Base-by-base conservation (phyloP, 148 eudicot genomes). In the Rhododendron griersonianum region DNA sequence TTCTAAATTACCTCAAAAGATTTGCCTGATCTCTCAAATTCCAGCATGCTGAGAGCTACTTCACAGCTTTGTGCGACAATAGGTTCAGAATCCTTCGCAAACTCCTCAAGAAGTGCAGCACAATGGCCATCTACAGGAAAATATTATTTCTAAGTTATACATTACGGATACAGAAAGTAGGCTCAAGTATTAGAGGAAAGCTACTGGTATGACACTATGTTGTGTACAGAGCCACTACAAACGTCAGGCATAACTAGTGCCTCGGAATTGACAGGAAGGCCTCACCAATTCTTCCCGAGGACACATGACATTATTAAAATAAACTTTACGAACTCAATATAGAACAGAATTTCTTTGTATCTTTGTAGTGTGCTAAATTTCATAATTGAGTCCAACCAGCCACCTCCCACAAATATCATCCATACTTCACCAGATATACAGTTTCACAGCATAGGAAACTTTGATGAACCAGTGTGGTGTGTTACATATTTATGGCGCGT, bases 1-100 rank as follows among this genome's bases (percentile, higher is more conserved):
- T 41, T 41, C 7, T 41, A 41, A 39, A n/a, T 85, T 91, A 94
- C 99, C 98, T 95, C 98, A 78, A 97, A 97, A 15, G 96, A 90
- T 92, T 95, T 92, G 87, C 99, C 99, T 8, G 95, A 90, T 89
- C 92, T 91, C 85, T 96, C 99, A 83, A 92, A 95, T 61, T 95
- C 96, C 21, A 97, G 96, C 99, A 97, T 97, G 94, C 99, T 94
- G 45, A 97, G 95, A 82, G 99, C 99, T 84, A 97, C 99, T 89
- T 97, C 98, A 87, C 99, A 97, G 86, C 99, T 97, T 90, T 97
- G 98, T n/a, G 98, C 91, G 87, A 95, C 99, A 67, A 97, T 90
- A 74, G 98, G 98, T 89, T 97, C 99, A 2, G 98, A 91, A 87
- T 97, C 99, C 90, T 94, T 93, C 50, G 89, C 81, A 83, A 95